Base-by-base conservation (phyloP, 345 rosid species). In the Orychophragmus violaceus region DNA sequence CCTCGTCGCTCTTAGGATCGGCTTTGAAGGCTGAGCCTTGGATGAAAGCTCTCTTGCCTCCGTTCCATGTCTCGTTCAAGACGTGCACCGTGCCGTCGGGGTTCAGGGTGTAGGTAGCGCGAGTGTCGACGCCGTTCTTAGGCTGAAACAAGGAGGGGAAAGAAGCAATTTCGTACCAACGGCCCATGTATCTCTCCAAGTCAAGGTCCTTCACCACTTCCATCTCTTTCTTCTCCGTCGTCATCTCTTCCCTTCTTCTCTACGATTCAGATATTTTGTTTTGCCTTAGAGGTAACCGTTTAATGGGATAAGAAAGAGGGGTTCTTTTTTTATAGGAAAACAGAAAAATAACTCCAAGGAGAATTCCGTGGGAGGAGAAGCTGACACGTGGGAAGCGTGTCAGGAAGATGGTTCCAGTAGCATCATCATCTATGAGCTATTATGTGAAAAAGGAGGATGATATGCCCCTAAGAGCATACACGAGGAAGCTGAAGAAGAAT, bases 131-230 rank as follows among this genome's bases (percentile, higher is more conserved):
- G 5, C 98, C 94, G 71, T 82, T 68, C 68, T 63, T 82, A 5
- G 98, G 98, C 72, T 93, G 98, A 70, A 85, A 85, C 11, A 14
- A 7, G 2, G 98, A 87, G 0, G 94, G 98, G 68, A 87, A 86
- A 16, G 90, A 84, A 4, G 97, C 97, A 35, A 93, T 90, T 75
- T 93, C 98, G 74, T 93, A 85, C 97, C 97, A 89, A 39, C 96
- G 81, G 2, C 97, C 98, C 96, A 85, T 87, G 82, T 87, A 93
- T 29, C 87, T 78, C 63, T 75, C 45, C 64, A 90, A 1, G 71
- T 93, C 94, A 4, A 93, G 62, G 2, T 79, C 80, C 60, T 64
- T 88, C 75, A 88, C 96, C 72, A 88, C 96, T 58, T 85, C 78
- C 92, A 90, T 89, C 67, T 60, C 77, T 54, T 78, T 84, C 55